A percentile compares a stretch with the other conserved stretches of the same genome.
phyloP scores from a whole-genome alignment of 1,139 yeast species.

The Zhuliangozyma blackwelliae region DNA sequence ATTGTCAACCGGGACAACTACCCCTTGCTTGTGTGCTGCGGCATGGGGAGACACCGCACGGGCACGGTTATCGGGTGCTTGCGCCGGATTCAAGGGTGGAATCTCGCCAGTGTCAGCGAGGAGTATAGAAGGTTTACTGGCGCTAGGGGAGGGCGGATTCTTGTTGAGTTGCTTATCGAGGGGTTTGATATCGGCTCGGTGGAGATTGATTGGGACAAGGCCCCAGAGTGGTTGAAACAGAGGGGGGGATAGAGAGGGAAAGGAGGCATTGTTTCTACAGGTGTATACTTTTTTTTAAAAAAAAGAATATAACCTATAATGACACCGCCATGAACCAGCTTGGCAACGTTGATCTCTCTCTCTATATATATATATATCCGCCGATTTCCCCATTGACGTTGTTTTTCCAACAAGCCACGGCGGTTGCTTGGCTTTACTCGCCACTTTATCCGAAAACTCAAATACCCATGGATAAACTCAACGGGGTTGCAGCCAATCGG shows the following conservation, averaged over 20 bases:
- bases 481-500: too few species aligned
- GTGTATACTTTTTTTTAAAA: too few species aligned
- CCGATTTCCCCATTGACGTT: too few species aligned
- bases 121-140: constrained; percentile 94
- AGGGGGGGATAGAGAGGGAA: background rate
- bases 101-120: constrained; percentile 86
- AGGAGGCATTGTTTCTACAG: too few species aligned
- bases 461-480: too few species aligned
- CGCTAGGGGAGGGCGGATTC: constrained; percentile 82
- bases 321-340: too few species aligned
- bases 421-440: too few species aligned
- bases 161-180: constrained; percentile 87
- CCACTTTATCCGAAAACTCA: too few species aligned
- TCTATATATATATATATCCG: too few species aligned
- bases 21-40: constrained; percentile 89
- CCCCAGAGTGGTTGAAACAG: constrained; percentile 12
- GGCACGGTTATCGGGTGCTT: constrained; percentile 95
- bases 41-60: constrained; percentile 96
- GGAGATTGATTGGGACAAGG: constrained; percentile 31
- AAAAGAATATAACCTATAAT: too few species aligned
- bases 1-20: constrained; percentile 69
- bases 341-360: too few species aligned
- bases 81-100: constrained; percentile 91
- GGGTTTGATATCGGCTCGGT: constrained; percentile 64
- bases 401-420: too few species aligned